Conservation (phyloP, 495 filamentous ascomycete species). For the Polyplosphaeria fusca region DNA sequence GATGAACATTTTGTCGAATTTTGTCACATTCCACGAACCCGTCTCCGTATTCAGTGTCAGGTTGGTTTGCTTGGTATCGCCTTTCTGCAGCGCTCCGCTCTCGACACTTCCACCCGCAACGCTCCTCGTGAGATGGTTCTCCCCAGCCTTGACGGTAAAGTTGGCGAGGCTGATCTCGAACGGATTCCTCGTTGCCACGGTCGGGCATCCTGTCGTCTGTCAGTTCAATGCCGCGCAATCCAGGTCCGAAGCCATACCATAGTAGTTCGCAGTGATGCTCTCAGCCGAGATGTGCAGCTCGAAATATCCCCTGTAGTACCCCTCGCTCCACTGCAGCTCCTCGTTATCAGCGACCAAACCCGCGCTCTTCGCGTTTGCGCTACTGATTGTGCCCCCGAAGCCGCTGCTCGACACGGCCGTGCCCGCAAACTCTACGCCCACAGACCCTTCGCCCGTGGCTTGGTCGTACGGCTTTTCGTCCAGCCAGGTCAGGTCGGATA, state of each 20-base stretch:
- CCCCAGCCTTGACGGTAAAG: constrained; percentile 55
- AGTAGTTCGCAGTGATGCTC: constrained; percentile 49
- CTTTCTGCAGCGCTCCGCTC: constrained; percentile 49
- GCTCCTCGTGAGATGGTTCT: constrained; percentile 49
- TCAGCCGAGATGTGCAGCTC: constrained; percentile 37
- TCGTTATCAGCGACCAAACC: constrained; percentile 31
- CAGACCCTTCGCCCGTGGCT: constrained; percentile 53
- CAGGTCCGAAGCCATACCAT: constrained; percentile 7
- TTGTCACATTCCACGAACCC: constrained; percentile 20
- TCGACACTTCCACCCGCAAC: constrained; percentile 47
- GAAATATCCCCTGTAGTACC: constrained; percentile 58
- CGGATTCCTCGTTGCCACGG: constrained; percentile 34
- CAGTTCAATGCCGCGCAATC: background rate
- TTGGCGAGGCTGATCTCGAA: constrained; percentile 58
- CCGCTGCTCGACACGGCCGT: constrained; percentile 56
- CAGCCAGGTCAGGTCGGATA: constrained; percentile 62
- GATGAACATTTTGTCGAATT: constrained; percentile 23
- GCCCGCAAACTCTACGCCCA: constrained; percentile 68
- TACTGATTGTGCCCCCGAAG: background rate
- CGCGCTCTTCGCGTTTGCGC: constrained; percentile 4
- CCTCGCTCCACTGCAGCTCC: constrained; percentile 66
- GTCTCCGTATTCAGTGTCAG: constrained; percentile 40
- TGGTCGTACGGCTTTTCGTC: constrained; percentile 55
- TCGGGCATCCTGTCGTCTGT: constrained; percentile 44
- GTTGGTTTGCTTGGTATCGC: constrained; percentile 48